These are phyloP conservation scores for Ulota crispa DNA, from an alignment of 225 moss, liverwort and hornwort species.

Conservation along the genomic window DNA sequence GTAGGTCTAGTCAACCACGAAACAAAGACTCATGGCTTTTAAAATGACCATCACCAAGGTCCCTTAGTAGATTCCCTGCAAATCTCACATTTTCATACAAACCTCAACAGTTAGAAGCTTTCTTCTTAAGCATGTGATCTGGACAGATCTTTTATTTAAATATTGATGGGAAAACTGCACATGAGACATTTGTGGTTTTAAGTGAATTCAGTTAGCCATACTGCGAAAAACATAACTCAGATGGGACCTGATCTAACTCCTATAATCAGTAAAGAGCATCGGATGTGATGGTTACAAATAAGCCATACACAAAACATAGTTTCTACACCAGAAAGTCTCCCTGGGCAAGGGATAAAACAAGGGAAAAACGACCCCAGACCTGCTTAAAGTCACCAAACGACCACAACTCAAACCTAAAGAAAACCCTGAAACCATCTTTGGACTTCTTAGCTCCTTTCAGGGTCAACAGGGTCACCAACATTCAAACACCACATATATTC, in stretches of 20 bases:
- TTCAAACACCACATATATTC: not conserved
- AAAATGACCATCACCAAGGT: not conserved
- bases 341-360: too few species aligned
- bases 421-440: not conserved
- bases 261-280: not conserved
- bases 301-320: too few species aligned
- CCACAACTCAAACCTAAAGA: not conserved
- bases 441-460: not conserved
- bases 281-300: not conserved
- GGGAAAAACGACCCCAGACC: too few species aligned
- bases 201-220: not conserved
- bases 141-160: too few species aligned
- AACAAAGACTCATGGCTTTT: not conserved
- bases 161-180: too few species aligned
- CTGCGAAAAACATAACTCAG: not conserved
- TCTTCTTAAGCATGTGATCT: too few species aligned
- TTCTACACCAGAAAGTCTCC: too few species aligned
- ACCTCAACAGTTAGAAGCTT: too few species aligned
- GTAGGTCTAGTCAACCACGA: not conserved
- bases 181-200: too few species aligned
- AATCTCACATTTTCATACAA: too few species aligned
- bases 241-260: not conserved
- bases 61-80: too few species aligned
- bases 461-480: not conserved
- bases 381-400: not conserved